phyloP scores from a whole-genome alignment of 805 yeast genomes.

The Teunomyces gatunensis region DNA sequence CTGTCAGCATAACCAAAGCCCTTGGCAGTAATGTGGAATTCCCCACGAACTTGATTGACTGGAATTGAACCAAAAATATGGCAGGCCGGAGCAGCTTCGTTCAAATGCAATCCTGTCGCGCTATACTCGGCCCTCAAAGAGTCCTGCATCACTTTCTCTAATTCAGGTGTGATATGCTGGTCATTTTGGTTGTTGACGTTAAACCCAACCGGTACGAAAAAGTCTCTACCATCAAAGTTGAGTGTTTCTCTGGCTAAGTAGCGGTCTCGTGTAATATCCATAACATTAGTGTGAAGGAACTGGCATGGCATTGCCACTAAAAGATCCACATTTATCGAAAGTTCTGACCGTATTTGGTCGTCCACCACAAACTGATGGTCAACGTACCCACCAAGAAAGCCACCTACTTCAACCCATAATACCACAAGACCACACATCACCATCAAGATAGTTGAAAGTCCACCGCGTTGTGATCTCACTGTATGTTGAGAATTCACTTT shows the following conservation, averaged over 20 bases:
- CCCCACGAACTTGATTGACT: slow-evolving; percentile 83
- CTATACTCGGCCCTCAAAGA: slow-evolving; percentile 65
- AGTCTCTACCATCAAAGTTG: slow-evolving; percentile 62
- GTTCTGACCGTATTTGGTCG: slow-evolving; percentile 49
- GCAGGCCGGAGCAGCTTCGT: slow-evolving; percentile 73
- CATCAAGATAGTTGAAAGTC: slow-evolving; percentile 65
- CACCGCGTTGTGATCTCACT: slow-evolving; percentile 75
- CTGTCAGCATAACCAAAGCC: slow-evolving; percentile 62
- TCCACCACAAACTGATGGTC: slow-evolving; percentile 80
- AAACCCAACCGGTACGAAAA: slow-evolving; percentile 52
- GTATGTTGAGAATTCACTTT: slow-evolving; percentile 53
- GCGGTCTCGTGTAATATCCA: slow-evolving; percentile 75
- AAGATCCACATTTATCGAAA: slow-evolving; percentile 75
- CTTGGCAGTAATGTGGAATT: slow-evolving; percentile 76
- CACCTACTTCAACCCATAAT: slow-evolving; percentile 82
- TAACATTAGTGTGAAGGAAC: slow-evolving; percentile 67
- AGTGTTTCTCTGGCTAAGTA: slow-evolving; percentile 75
- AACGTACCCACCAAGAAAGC: slow-evolving; percentile 75
- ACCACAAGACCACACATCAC: slow-evolving; percentile 62
- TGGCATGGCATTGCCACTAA: slow-evolving; percentile 84
- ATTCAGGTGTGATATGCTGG: slow-evolving; percentile 54
- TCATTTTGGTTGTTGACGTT: slow-evolving; percentile 45
- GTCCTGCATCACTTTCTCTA: slow-evolving; percentile 65
- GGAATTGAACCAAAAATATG: slow-evolving; percentile 80
- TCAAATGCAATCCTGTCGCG: slow-evolving; percentile 36